Base-by-base conservation (phyloP, 192 early-diverging fungal genomes). In the Phlyctochytrium arcticum region DNA sequence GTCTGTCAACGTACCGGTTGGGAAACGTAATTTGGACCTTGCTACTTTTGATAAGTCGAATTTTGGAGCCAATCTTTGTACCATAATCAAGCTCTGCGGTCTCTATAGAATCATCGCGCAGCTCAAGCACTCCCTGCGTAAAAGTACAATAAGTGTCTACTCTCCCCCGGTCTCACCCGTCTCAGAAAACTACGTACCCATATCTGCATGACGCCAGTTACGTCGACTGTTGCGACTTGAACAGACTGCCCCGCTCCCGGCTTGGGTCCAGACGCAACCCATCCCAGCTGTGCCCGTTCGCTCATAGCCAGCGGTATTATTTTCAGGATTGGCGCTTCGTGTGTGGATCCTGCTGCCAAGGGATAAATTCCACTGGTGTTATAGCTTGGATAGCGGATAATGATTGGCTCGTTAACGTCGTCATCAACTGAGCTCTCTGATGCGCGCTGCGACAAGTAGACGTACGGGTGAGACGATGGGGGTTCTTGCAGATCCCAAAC, bases 401-500 rank as follows among this genome's bases (percentile, higher is more conserved):
- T 23, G 4, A 68, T 19, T n/a, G n/a, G n/a, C 12, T 58, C 57
- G 5, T 49, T 15, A 2, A 4, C 56, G 12, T 51, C 31, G 34
- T n/a, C n/a, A 2, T 46, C 32, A 12, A 2, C 21, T 12, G 42
- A 44, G 1, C 15, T 44, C 15, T n/a, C 42, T 12, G 42, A 44
- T 21, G 42, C 21, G n/a, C n/a, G n/a, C n/a, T 60, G 42, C 12
- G 26, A 48, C 29, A 56, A 33, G 19, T 33, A 27, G 12, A 71
- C 15, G 39, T 23, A 58, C 36, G 10, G 19, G 33, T 75, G 70
- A 6, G 48, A 15, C 19, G 65, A 48, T 31, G 56, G 31, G 23
- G 51, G 47, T 35, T 78, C 75, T 6, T 54, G 49, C 36, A 76
- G 48, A 39, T 83, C 72, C 76, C 76, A 83, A 6, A 73, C 54